Evolutionary conservation across 2,329 filamentous ascomycete species (phyloP).

Genomic region (Scopulariopsis brevicaulis): DNA sequence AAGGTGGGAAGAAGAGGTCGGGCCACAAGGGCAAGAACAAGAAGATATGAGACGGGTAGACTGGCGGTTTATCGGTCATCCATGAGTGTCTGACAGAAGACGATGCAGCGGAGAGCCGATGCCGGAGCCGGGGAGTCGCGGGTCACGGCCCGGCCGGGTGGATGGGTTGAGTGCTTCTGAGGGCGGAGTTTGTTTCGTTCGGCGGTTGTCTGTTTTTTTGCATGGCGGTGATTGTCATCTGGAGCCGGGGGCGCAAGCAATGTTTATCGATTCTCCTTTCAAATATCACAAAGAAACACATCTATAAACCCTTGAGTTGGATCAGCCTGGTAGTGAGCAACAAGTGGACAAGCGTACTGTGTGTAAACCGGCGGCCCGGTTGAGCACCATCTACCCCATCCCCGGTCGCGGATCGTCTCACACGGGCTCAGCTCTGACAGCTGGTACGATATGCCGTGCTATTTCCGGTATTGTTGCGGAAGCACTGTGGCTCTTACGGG

Average conservation of each 20-base stretch:
- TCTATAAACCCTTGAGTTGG: too few species aligned
- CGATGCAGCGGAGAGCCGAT: not conserved
- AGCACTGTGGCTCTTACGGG: not conserved
- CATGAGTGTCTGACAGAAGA: not conserved
- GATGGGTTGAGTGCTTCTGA: not conserved
- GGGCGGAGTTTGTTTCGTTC: not conserved
- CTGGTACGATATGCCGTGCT: not conserved
- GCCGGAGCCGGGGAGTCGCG: not conserved
- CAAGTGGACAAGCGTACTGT: too few species aligned
- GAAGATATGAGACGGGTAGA: not conserved
- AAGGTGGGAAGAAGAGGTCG: not conserved
- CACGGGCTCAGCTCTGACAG: not conserved
- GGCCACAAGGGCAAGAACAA: not conserved
- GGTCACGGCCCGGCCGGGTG: not conserved
- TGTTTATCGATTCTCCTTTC: not conserved
- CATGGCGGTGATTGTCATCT: not conserved
- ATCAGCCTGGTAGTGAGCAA: too few species aligned
- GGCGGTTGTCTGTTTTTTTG: not conserved
- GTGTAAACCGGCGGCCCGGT: too few species aligned
- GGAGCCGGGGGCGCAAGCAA: not conserved
- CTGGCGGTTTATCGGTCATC: not conserved
- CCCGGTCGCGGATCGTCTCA: not conserved
- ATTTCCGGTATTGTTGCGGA: not conserved
- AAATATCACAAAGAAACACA: not conserved
- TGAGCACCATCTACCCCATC: not conserved